Conservation (phyloP, 2,329 filamentous ascomycete species). For the Exophiala calicioides region DNA sequence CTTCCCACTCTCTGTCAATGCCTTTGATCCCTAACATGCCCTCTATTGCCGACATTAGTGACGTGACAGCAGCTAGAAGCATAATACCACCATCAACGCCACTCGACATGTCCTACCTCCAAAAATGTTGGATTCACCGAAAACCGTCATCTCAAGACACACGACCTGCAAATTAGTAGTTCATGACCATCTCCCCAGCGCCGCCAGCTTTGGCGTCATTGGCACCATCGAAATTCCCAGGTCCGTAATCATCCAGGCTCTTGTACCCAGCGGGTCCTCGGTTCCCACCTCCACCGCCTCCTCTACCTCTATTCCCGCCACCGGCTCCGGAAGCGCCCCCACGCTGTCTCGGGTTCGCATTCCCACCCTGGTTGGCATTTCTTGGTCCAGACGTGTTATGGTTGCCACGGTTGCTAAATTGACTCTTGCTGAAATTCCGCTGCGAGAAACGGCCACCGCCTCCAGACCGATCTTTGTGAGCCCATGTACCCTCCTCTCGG, state of each 20-base stretch:
- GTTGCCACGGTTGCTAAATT: slow-evolving; percentile 28
- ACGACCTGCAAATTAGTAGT: slow-evolving; percentile 22
- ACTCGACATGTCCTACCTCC: not conserved
- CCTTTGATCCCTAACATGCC: no score
- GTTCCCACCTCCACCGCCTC: slow-evolving; percentile 40
- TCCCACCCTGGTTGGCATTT: slow-evolving; percentile 9
- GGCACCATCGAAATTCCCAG: slow-evolving; percentile 35
- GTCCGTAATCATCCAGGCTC: slow-evolving; percentile 63
- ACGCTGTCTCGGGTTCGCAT: slow-evolving; percentile 14
- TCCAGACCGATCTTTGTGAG: slow-evolving; percentile 5
- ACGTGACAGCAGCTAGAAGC: no score
- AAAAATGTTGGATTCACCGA: not conserved
- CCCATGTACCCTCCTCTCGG: slow-evolving; percentile 33
- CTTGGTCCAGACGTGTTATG: slow-evolving; percentile 5
- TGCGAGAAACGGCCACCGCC: slow-evolving; percentile 18
- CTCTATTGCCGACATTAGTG: no score
- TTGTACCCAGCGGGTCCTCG: slow-evolving; percentile 57
- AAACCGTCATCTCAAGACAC: not conserved
- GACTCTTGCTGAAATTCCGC: slow-evolving; percentile 25
- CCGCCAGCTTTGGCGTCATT: slow-evolving; percentile 25
- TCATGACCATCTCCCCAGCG: slow-evolving; percentile 31
- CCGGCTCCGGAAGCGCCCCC: slow-evolving; percentile 13
- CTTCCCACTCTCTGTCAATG: no score
- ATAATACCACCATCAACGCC: no score
- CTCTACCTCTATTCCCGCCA: slow-evolving; percentile 13